Percentiles rank a stretch among this genome's conserved stretches.
Evolutionary conservation across 2,329 filamentous ascomycete genomes (phyloP).

Genomic region (Sphaceloma murrayae): DNA sequence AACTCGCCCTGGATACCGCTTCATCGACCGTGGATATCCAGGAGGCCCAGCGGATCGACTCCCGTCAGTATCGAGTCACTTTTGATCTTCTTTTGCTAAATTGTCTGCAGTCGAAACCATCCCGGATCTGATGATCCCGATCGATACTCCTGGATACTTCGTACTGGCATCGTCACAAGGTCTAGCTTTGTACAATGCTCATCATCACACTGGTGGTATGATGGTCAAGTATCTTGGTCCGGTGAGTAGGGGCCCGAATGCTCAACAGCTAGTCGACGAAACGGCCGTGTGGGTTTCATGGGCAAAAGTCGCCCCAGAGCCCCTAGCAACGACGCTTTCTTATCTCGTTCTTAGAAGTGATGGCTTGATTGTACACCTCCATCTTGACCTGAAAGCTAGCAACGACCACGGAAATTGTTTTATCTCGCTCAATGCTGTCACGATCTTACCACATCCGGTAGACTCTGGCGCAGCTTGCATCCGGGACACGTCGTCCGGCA

Average conservation of each 20-base stretch:
- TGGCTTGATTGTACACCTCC: background rate
- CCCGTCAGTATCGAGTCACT: background rate
- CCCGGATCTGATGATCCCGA: slow-evolving; percentile 19
- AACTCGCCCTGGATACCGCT: background rate
- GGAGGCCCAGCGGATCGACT: slow-evolving; percentile 7
- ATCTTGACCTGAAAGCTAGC: background rate
- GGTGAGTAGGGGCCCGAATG: background rate
- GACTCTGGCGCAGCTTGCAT: background rate
- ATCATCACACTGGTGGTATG: background rate
- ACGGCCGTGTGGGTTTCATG: background rate
- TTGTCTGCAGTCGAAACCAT: slow-evolving; percentile 6
- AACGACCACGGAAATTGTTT: background rate
- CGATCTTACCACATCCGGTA: background rate
- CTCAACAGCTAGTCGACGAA: background rate
- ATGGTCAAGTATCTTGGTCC: background rate
- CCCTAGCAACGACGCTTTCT: background rate
- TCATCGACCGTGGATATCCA: background rate
- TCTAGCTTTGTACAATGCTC: slow-evolving; percentile 5
- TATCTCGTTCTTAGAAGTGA: slow-evolving; percentile 4
- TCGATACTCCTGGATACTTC: slow-evolving; percentile 17
- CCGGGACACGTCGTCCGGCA: background rate
- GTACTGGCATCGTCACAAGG: slow-evolving; percentile 16
- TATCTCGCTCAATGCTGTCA: background rate
- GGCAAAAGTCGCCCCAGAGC: background rate
- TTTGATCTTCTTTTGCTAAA: background rate